Base-by-base conservation (phyloP, 352 stramenopile species). In the Pythium insidiosum region DNA sequence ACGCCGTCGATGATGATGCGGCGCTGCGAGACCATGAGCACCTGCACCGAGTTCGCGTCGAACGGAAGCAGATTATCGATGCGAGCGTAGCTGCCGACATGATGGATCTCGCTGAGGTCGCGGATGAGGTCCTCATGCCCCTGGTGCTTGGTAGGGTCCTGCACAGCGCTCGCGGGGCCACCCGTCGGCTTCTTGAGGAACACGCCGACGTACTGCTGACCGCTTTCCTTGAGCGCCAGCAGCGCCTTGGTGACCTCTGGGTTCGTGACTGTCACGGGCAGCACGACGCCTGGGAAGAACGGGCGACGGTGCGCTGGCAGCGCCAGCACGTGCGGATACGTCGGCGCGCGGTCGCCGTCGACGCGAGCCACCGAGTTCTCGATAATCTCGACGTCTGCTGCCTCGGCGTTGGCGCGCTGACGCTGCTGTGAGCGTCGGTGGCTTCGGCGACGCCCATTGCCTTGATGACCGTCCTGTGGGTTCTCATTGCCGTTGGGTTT, bases 31-130 rank as follows among this genome's bases (percentile, higher is more conserved):
- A 95, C 80, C 56, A 96, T 75, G 3, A 97, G 66, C 19, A 92
- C 66, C 50, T 92, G 75, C 38, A 85, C 73, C 23, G 69, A 77
- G 43, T 79, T 77, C 11, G 70, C 50, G 49, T 92, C 63, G 31
- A 89, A 89, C 16, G 81, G 69, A 3, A 88, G 70, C 60, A 97
- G 81, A 47, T 94, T 88, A 57, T 96, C 79, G 47, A 98, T 97
- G 35, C 97, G 81, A n/a, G 94, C 95, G 62, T 98, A 97, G 20
- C 92, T 98, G 24, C 95, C 96, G 5, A 98, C 79, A 23, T 77
- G 67, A 62, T 98, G 94, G 43, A 99, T 91, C 52, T 98, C 88
- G 34, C 79, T 86, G 22, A 97, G 46, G 59, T 96, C 77, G 7
- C 74, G 90, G 21, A 98, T 94, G 5, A 98, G 45, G 47, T 98